These are phyloP conservation scores for Acmispon strigosus DNA, from an alignment of 306 rosid species.

Conservation along the genomic window DNA sequence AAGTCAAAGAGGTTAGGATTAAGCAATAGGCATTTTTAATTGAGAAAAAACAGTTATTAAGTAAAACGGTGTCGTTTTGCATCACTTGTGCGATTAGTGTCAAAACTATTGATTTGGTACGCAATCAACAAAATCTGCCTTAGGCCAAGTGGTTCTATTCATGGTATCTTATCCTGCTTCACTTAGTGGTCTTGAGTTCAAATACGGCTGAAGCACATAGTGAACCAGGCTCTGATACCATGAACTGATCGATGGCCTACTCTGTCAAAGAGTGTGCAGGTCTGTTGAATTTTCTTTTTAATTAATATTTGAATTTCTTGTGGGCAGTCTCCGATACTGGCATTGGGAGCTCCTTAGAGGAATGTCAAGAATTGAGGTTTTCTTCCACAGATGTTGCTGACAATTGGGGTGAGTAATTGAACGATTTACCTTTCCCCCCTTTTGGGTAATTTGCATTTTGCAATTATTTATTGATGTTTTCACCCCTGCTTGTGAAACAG, in stretches of 20 bases:
- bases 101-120: neutral
- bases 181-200: neutral
- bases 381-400: conserved; percentile 28
- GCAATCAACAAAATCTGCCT: neutral
- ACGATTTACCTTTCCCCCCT: neutral
- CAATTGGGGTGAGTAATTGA: conserved; percentile 75
- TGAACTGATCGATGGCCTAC: neutral
- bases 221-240: neutral
- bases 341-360: conserved; percentile 59
- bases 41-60: neutral
- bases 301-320: conserved; percentile 7
- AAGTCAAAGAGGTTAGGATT: neutral
- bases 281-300: neutral
- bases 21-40: neutral
- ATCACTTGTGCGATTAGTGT: neutral
- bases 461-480: neutral
- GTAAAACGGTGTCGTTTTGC: neutral
- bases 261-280: neutral
- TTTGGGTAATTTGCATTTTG: neutral
- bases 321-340: conserved; percentile 86
- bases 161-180: neutral
- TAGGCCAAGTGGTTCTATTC: neutral
- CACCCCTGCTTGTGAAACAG: conserved; percentile 40
- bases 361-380: conserved; percentile 49
- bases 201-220: neutral